phyloP scores from a whole-genome alignment of 2,329 filamentous ascomycete genomes.

The Fusarium redolens region DNA sequence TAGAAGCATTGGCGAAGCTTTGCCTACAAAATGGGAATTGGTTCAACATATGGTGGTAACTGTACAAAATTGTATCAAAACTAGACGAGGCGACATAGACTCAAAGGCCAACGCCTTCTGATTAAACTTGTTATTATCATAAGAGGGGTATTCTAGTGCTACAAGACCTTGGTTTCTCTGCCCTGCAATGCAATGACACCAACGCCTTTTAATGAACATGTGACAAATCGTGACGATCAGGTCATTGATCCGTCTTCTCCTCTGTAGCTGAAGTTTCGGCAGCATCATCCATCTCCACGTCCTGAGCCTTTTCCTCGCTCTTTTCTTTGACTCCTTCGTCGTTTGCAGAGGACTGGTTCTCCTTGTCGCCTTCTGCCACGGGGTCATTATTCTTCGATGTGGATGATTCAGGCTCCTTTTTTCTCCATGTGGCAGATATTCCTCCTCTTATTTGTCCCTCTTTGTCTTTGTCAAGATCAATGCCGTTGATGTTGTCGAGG shows the following conservation, averaged over 20 bases:
- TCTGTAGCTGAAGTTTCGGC: slow-evolving; percentile 24
- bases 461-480: slow-evolving; percentile 42
- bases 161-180: slow-evolving; percentile 34
- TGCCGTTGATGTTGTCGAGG: slow-evolving; percentile 47
- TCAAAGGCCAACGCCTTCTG: slow-evolving; percentile 20
- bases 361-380: slow-evolving; percentile 58
- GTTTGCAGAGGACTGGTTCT: slow-evolving; percentile 53
- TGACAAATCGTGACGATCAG: slow-evolving; percentile 17
- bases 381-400: slow-evolving; percentile 45
- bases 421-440: slow-evolving; percentile 51
- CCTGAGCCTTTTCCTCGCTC: slow-evolving; percentile 35
- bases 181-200: slow-evolving; percentile 39
- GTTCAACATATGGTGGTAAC: not conserved
- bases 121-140: slow-evolving; percentile 37
- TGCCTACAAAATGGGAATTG: not conserved
- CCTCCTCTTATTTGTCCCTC: slow-evolving; percentile 46
- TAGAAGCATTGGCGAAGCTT: slow-evolving; percentile 41
- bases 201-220: slow-evolving; percentile 38
- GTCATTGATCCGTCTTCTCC: slow-evolving; percentile 29
- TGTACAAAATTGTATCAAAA: slow-evolving; percentile 35
- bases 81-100: slow-evolving; percentile 19
- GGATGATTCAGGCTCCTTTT: slow-evolving; percentile 43
- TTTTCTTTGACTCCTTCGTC: slow-evolving; percentile 11
- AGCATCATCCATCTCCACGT: slow-evolving; percentile 50
- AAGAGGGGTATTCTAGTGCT: slow-evolving; percentile 46